Base-by-base conservation (phyloP, 2,329 filamentous ascomycete species). In the Orbilia oligospora region DNA sequence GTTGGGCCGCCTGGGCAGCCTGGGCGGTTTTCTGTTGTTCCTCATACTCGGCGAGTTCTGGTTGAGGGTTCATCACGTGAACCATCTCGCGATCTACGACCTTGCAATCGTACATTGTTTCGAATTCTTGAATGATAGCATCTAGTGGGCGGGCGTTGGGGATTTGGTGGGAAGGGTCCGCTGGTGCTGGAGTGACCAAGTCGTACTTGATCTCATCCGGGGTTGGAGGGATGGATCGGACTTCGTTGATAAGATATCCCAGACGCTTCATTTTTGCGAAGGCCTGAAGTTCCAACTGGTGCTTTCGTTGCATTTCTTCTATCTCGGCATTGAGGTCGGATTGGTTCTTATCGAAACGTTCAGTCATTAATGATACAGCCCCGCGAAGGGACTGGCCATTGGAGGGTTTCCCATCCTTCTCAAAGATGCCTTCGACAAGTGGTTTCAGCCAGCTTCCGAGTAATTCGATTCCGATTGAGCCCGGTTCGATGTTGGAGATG, bases 401-500 rank as follows among this genome's bases (percentile, higher is more conserved):
- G 22, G 46, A 5, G 1, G 77, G 71, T 24, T 73, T 70, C 58
- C 70, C 77, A 30, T 73, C 68, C 66, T 71, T 73, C 14, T 66
- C 71, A 27, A 76, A 48, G 41, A 68, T 24, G 9, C 63, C 71
- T 8, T 71, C 77, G 16, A 68, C 65, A 18, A 72, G 61, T 6
- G 77, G 77, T 64, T 76, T 76, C 14, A 79, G 41, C 70, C 67
- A 76, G 27, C 38, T 61, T 3, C 76, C 65, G 61, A 79, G 66
- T 49, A 66, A 46, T 33, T 73, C 76, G 41, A 79, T 69, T 12
- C 71, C 70, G 24, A 94, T 78, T 14, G 75, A 78, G 9, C 76
- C 90, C 0, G 95, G 94, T 8, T 91, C 90, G 73, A 99, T 97
- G 83, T 97, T 93, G 63, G 89, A 89, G 79, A 95, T 92, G 24